Evolutionary conservation across 2,329 filamentous ascomycete species (phyloP).

Genomic region (Conoideocrella luteorostrata): DNA sequence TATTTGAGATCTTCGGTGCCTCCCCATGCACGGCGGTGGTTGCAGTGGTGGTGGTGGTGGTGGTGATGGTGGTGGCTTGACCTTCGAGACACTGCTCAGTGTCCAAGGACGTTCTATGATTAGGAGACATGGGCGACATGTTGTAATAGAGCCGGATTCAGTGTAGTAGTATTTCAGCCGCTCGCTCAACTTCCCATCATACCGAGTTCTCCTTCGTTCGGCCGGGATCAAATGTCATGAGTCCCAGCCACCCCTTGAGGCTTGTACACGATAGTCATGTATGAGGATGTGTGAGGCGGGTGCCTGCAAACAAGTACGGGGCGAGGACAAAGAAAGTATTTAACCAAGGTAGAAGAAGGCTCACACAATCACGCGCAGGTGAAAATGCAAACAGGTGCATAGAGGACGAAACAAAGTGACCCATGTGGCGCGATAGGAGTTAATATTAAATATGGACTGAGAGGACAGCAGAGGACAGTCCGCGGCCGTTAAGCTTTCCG

Average conservation of each 20-base stretch:
- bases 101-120: background rate
- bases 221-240: background rate
- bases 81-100: constrained; percentile 1
- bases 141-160: background rate
- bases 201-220: background rate
- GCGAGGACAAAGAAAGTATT: too few relatives aligned
- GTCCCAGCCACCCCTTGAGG: background rate
- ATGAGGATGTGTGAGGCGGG: background rate
- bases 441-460: too few relatives aligned
- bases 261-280: background rate
- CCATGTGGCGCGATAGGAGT: too few relatives aligned
- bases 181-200: background rate
- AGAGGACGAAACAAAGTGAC: too few relatives aligned
- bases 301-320: background rate
- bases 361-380: too few relatives aligned
- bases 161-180: background rate
- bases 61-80: background rate
- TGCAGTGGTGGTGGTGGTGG: too few relatives aligned
- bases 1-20: background rate
- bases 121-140: background rate
- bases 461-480: too few relatives aligned
- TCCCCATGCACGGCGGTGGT: background rate
- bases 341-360: too few relatives aligned
- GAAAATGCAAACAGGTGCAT: too few relatives aligned
- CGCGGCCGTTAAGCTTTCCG: too few relatives aligned